A percentile compares a stretch with the other conserved stretches of the same genome.
Conservation (phyloP, 768 basidiomycete species). For the Boletellus ananiceps region DNA sequence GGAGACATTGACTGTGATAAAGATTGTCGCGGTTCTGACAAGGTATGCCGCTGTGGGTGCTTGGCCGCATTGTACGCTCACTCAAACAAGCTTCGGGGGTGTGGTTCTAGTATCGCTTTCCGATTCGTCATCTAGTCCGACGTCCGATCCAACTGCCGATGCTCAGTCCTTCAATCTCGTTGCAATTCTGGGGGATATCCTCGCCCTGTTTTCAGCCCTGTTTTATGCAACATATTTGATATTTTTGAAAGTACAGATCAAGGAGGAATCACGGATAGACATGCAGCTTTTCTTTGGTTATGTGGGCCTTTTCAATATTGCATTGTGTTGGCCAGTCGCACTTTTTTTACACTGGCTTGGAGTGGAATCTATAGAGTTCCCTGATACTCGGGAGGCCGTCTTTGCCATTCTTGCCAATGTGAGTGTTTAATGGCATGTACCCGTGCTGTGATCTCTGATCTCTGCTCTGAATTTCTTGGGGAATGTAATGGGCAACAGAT, state of each 20-base stretch:
- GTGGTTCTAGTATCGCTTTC: slow-evolving; percentile 87
- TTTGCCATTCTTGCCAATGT: slow-evolving; percentile 55
- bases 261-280: slow-evolving; percentile 75
- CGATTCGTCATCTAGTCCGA: slow-evolving; percentile 47
- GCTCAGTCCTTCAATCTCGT: slow-evolving; percentile 18
- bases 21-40: slow-evolving; percentile 70
- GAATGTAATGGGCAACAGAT: slow-evolving; percentile 44
- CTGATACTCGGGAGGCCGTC: slow-evolving; percentile 46
- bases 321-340: slow-evolving; percentile 72
- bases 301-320: slow-evolving; percentile 82
- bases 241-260: slow-evolving; percentile 83
- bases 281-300: slow-evolving; percentile 97
- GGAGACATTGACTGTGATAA: slow-evolving; percentile 68
- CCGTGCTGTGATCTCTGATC: background rate
- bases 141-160: slow-evolving; percentile 10
- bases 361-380: slow-evolving; percentile 71
- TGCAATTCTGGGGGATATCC: slow-evolving; percentile 62
- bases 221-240: slow-evolving; percentile 89
- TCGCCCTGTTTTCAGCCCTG: slow-evolving; percentile 82
- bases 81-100: slow-evolving; percentile 60
- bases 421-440: slow-evolving; percentile 15
- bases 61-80: slow-evolving; percentile 1
- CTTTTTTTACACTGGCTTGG: slow-evolving; percentile 70
- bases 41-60: slow-evolving; percentile 47
- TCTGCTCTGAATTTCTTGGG: background rate